Conservation (phyloP, 345 rosid genomes). For the Salix dunnii region DNA sequence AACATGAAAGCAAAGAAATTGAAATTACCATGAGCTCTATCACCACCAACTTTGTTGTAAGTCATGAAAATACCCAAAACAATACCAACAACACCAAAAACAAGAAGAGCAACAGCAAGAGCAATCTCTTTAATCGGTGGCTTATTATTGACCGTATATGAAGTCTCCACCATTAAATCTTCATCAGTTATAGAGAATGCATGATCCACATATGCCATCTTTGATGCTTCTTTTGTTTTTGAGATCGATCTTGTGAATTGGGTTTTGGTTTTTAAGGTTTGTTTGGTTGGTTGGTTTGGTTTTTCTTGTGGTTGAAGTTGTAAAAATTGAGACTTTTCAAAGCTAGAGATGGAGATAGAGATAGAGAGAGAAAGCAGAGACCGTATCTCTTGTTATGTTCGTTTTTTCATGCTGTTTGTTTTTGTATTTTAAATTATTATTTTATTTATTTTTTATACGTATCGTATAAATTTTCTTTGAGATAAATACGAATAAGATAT, state of each 20-base stretch:
- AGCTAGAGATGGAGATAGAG: not conserved
- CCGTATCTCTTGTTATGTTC: not conserved
- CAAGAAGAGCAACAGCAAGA: constrained; percentile 80
- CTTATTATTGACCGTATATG: constrained; percentile 60
- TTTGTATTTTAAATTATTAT: no score
- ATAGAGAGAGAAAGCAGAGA: not conserved
- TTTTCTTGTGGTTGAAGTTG: not conserved
- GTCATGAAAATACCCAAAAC: constrained; percentile 70
- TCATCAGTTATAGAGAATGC: constrained; percentile 96
- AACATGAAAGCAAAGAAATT: not conserved
- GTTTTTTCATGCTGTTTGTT: no score
- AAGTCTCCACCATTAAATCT: constrained; percentile 70
- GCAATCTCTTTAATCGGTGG: constrained; percentile 96
- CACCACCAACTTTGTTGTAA: constrained; percentile 77
- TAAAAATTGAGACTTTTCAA: not conserved
- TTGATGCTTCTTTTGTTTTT: not conserved
- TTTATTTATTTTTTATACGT: no score
- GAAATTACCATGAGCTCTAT: constrained; percentile 66
- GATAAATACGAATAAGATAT: no score
- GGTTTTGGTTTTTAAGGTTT: not conserved
- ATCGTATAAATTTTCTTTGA: no score
- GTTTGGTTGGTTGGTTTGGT: not conserved
- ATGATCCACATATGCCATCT: constrained; percentile 94
- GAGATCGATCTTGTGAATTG: not conserved
- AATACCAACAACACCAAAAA: constrained; percentile 75